These are phyloP conservation scores for Blastomyces gilchristii DNA, from an alignment of 2,329 filamentous ascomycete genomes.

Conservation along the genomic window DNA sequence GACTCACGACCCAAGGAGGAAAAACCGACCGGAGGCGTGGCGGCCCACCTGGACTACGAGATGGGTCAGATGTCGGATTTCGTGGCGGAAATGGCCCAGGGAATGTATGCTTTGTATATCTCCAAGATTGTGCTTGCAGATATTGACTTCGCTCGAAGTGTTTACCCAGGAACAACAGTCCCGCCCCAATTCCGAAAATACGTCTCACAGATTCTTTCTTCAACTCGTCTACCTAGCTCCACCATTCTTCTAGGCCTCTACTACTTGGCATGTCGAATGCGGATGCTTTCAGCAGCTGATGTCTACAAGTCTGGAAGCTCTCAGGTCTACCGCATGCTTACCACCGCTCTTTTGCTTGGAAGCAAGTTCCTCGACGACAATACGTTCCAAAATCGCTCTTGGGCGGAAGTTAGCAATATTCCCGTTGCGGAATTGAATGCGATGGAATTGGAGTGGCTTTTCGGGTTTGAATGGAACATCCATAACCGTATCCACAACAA, in stretches of 20 bases:
- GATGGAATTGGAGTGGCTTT: constrained; percentile 80
- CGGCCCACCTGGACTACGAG: constrained; percentile 90
- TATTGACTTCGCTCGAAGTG: constrained; percentile 54
- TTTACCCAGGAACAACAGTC: constrained; percentile 51
- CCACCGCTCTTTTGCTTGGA: constrained; percentile 71
- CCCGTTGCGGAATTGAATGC: constrained; percentile 71
- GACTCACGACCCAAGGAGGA: constrained; percentile 45
- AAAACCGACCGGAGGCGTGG: constrained; percentile 71
- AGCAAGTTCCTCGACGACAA: constrained; percentile 97
- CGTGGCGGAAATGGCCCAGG: constrained; percentile 76
- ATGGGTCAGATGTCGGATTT: constrained; percentile 95
- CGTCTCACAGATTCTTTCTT: constrained; percentile 79
- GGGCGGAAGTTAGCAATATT: constrained; percentile 91
- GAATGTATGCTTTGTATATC: constrained; percentile 53
- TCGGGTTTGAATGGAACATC: constrained; percentile 70
- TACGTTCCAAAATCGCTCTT: constrained; percentile 93
- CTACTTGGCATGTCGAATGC: constrained; percentile 76
- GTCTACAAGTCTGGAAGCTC: constrained; percentile 51
- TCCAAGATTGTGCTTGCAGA: constrained; percentile 49
- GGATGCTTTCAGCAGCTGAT: constrained; percentile 52
- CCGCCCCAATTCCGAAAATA: constrained; percentile 79
- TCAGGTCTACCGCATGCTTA: constrained; percentile 79
- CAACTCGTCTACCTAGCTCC: constrained; percentile 78
- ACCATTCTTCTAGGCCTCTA: constrained; percentile 86
- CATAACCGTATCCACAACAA: constrained; percentile 74